phyloP scores from a whole-genome alignment of 495 filamentous ascomycete species.

The Penicillium daleae region DNA sequence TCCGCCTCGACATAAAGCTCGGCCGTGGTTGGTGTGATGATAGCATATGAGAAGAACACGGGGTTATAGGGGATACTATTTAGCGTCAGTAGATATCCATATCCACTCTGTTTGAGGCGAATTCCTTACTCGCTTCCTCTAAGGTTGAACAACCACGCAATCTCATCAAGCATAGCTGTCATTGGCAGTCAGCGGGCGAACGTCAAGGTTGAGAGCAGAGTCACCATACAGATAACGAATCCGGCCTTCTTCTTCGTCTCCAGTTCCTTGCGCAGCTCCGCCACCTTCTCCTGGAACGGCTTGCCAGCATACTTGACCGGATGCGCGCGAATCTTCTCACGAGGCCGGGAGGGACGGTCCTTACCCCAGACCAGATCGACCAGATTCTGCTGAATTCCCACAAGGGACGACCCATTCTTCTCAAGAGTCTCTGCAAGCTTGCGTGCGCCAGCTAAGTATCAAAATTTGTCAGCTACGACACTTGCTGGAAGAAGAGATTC shows the following conservation, averaged over 20 bases:
- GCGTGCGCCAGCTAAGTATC: constrained; percentile 66
- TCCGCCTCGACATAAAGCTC: constrained; percentile 83
- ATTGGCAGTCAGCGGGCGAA: constrained; percentile 23
- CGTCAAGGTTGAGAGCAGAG: not conserved
- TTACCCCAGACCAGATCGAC: constrained; percentile 86
- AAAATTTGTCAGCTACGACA: constrained; percentile 16
- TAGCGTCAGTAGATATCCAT: constrained; percentile 13
- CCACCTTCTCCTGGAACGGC: constrained; percentile 78
- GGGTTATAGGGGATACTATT: constrained; percentile 92
- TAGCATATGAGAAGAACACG: constrained; percentile 96
- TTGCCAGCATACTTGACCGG: constrained; percentile 80
- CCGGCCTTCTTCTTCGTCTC: constrained; percentile 88
- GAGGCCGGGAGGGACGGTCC: constrained; percentile 72
- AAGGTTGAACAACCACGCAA: constrained; percentile 97
- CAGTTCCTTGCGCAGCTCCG: constrained; percentile 85
- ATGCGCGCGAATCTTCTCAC: constrained; percentile 73
- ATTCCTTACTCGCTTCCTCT: constrained; percentile 80
- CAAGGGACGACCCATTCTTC: constrained; percentile 76
- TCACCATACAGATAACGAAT: constrained; percentile 75
- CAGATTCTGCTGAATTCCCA: constrained; percentile 76
- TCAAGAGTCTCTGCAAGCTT: constrained; percentile 87
- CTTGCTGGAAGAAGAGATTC: not conserved
- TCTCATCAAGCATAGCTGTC: constrained; percentile 86
- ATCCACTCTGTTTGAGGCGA: not conserved
- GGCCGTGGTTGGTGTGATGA: constrained; percentile 79